Evolutionary conservation across 2,329 filamentous ascomycete species (phyloP).

Genomic region (Acrodontium crateriforme): DNA sequence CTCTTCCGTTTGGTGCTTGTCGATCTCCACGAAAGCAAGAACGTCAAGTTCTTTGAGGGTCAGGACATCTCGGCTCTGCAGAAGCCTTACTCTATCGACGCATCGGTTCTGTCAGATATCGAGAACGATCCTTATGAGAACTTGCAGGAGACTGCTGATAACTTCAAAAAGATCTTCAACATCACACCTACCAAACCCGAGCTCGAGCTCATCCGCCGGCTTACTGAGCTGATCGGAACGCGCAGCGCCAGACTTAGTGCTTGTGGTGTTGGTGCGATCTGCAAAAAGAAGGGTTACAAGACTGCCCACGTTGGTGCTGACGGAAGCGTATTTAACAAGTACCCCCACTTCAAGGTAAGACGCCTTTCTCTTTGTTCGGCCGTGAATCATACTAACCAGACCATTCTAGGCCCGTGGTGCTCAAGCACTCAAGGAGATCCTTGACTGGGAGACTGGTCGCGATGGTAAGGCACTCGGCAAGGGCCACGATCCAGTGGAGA

Average conservation of each 20-base stretch:
- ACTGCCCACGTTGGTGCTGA: conserved; percentile 91
- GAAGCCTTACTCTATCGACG: conserved; percentile 79
- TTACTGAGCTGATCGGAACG: conserved; percentile 88
- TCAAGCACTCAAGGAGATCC: conserved; percentile 78
- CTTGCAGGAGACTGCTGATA: conserved; percentile 71
- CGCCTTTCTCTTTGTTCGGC: neutral
- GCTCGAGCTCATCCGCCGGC: conserved; percentile 74
- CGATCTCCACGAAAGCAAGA: conserved; percentile 45
- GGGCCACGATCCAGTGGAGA: conserved; percentile 62
- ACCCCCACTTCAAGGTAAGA: conserved; percentile 80
- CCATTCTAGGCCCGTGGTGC: conserved; percentile 54
- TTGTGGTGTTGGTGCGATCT: conserved; percentile 90
- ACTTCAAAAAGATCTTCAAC: conserved; percentile 63
- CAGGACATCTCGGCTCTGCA: conserved; percentile 71
- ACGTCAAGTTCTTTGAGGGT: conserved; percentile 59
- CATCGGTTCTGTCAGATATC: conserved; percentile 83
- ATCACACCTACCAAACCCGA: conserved; percentile 61
- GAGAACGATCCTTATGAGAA: conserved; percentile 96
- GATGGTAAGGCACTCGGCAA: conserved; percentile 47
- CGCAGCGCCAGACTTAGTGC: conserved; percentile 84
- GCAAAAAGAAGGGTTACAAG: conserved; percentile 85
- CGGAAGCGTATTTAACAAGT: conserved; percentile 97
- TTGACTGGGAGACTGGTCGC: conserved; percentile 75
- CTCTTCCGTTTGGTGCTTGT: conserved; percentile 32
- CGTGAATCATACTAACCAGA: conserved; percentile 3